Evolutionary conservation across 1,284 basidiomycete genomes (phyloP), one percentile per base, ranked within the genome.

Genomic region (Naganishia sp.): DNA sequence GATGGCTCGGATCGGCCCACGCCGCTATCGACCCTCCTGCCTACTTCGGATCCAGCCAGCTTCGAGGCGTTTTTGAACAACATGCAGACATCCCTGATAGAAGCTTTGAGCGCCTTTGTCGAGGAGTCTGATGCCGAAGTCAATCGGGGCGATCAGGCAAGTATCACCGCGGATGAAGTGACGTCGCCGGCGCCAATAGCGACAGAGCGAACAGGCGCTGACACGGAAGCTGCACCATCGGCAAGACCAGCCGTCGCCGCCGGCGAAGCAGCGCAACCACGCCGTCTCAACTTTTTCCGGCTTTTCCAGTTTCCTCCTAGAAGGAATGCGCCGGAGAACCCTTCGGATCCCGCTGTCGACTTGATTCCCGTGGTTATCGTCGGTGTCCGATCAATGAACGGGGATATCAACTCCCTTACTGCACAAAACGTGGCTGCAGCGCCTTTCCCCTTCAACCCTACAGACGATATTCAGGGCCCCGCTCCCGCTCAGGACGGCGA

Each of bases 261-360:
- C 9, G 61, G 42, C 23, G n/a, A 23, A 31, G 6, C 65, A 2
- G 72, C 7, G 74, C 73, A 13, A 46, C 74, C 76, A 0, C 70
- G 76, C 15, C 70, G 73, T n/a, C 72, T 79, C 60, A 79, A 78
- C 70, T 78, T 79, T 64, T 79, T 79, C 76, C 73, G 78, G n/a
- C 77, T 76, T 7, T 77, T 78, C 61, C 67, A 77, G 18, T 79
- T 79, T 69, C 76, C 78, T 7, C 71, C 76, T 4, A 66, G 69
- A n/a, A 18, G 68, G 13, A 51, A 67, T 32, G 52, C 62, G 7
- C 62, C 61, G 1, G 55, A 45, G 2, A 61, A 62, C 11, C 28
- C 69, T 67, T n/a, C 67, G 63, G 32, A 69, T 69, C 50, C 68
- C 68, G 11, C 67, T 74, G 21, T 41, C 52, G 41, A 70, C 74